Evolutionary conservation across 1,284 basidiomycete species (phyloP).

Genomic region (Cryptococcus sp.): DNA sequence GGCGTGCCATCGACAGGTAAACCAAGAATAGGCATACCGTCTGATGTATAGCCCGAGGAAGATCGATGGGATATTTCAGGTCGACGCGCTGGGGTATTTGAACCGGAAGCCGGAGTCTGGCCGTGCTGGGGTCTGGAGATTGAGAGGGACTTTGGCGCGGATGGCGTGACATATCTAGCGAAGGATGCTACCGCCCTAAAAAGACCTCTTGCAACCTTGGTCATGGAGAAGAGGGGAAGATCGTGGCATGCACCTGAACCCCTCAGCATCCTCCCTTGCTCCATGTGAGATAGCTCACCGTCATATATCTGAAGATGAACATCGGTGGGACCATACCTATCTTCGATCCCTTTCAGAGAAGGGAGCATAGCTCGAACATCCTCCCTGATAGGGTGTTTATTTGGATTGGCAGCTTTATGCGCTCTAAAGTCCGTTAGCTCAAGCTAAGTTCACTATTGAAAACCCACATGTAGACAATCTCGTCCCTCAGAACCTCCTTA

Average conservation of each 20-base stretch:
- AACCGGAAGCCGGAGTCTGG: neutral
- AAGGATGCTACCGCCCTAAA: slow-evolving; percentile 47
- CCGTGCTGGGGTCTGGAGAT: neutral
- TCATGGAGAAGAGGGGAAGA: slow-evolving; percentile 76
- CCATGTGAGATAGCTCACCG: slow-evolving; percentile 25
- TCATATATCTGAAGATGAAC: slow-evolving; percentile 78
- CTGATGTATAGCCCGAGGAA: neutral
- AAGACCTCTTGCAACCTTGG: slow-evolving; percentile 54
- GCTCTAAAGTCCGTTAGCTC: slow-evolving; percentile 56
- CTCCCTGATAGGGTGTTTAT: slow-evolving; percentile 63
- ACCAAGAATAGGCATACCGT: neutral
- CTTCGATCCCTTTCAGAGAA: slow-evolving; percentile 61
- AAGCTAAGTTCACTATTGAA: no score
- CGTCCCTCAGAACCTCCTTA: slow-evolving; percentile 86
- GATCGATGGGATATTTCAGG: neutral
- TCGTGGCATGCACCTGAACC: slow-evolving; percentile 51
- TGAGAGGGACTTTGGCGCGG: slow-evolving; percentile 23
- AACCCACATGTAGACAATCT: slow-evolving; percentile 77
- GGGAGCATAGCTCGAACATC: slow-evolving; percentile 63
- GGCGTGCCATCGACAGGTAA: neutral
- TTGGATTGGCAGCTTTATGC: slow-evolving; percentile 84
- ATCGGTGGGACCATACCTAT: slow-evolving; percentile 63
- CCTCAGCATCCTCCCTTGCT: neutral
- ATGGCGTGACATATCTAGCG: slow-evolving; percentile 46
- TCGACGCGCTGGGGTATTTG: neutral